A percentile compares a stretch with the other conserved stretches of the same genome.
Conservation (phyloP, 2,329 filamentous ascomycete genomes). For the Fusarium sublunatum region DNA sequence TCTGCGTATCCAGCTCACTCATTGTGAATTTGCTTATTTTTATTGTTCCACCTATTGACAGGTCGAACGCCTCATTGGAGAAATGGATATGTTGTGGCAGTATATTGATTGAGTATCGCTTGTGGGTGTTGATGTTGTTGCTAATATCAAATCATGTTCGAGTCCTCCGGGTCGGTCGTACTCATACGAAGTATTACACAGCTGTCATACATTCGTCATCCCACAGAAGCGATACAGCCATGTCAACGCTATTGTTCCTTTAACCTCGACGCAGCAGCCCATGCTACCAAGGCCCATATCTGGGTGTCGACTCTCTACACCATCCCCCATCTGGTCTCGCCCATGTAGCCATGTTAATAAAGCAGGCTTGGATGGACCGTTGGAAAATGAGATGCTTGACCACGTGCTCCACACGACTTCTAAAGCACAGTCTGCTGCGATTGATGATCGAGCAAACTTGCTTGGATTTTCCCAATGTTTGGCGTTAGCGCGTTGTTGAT, state of each 20-base stretch:
- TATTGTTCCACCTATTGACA: background rate
- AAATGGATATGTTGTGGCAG: slow-evolving; percentile 7
- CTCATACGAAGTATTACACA: slow-evolving; percentile 23
- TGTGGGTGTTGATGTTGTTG: slow-evolving; percentile 3
- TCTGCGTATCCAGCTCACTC: background rate
- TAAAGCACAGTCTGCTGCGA: slow-evolving; percentile 18
- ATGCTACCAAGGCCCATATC: background rate
- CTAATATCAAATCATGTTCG: slow-evolving; percentile 26
- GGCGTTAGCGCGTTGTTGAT: slow-evolving; percentile 24
- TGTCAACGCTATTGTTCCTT: slow-evolving; percentile 9
- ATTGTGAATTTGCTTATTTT: background rate
- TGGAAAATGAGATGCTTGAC: slow-evolving; percentile 17
- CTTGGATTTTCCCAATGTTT: background rate
- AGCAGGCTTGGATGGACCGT: background rate
- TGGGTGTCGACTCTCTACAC: slow-evolving; percentile 2
- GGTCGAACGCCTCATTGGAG: background rate
- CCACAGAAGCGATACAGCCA: slow-evolving; percentile 12
- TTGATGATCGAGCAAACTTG: slow-evolving; percentile 26
- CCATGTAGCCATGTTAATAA: background rate
- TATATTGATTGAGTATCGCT: background rate
- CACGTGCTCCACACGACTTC: slow-evolving; percentile 25
- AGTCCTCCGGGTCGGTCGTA: slow-evolving; percentile 15
- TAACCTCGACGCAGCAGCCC: slow-evolving; percentile 1
- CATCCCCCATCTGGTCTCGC: slow-evolving; percentile 10
- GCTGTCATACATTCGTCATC: slow-evolving; percentile 43